Evolutionary conservation across 768 basidiomycete species (phyloP), one percentile per base, ranked within the genome.

Genomic region (Suillus alpinus): DNA sequence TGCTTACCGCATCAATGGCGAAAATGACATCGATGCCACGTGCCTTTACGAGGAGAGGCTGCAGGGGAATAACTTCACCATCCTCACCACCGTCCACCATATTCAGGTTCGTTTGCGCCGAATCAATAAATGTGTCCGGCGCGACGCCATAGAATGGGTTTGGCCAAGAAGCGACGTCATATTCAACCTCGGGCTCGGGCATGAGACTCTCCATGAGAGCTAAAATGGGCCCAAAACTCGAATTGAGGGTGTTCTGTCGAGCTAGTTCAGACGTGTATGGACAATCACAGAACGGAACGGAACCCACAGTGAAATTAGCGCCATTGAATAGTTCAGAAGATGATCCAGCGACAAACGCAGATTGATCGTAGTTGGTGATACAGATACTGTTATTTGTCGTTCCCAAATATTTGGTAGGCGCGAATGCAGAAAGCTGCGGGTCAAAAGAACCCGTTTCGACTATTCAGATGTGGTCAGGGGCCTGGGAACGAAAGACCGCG

Each of bases 1-100:
- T 16, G 10, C 75, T 59, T 66, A 73, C 68, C 10, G 73, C 76
- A 65, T 86, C 84, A 50, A 84, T 77, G 0, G 81, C 82, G 36
- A 85, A 52, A 64, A 86, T 80, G 7, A 77, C 75, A 60, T 86
- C 84, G 56, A 84, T 65, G 0, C 66, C 71, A 47, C 84, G 78
- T 26, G 74, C 74, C 41, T 76, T 70, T 52, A 82, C 76, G 13
- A 84, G 75, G 41, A 85, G 73, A 1, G 84, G 84, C 53, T 80
- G 79, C 18, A 83, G 34, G 4, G 83, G 82, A 40, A 83, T 69
- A 55, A 79, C 65, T 63, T 80, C 74, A 14, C 79, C 79, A 47
- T 78, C 72, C 59, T 75, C 73, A 8, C 80, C 80, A 29, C 80
- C 80, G 55, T 81, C 78, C 37, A 75, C 72, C 6, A 81, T 52